Base-by-base conservation (phyloP, 176 grass and related monocot species). In the Hsuehochloa calcarea region DNA sequence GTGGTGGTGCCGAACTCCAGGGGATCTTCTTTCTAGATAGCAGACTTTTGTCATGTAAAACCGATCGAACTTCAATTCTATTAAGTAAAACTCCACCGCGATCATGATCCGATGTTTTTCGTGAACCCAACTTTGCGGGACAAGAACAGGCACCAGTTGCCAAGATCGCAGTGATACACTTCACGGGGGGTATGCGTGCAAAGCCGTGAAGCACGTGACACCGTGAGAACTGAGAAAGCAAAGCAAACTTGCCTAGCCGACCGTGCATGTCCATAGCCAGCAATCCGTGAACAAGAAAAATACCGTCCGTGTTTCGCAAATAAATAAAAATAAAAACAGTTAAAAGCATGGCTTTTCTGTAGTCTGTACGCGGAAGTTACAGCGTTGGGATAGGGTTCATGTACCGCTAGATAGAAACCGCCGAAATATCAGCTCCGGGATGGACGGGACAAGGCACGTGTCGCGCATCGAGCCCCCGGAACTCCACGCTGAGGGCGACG, bases 171-270 rank as follows among this genome's bases (percentile, higher is more conserved):
- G 22, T 61, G 17, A 29, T 65, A n/a, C 43, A 5, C 31, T 15
- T 78, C 65, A 78, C 64, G 63, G 83, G n/a, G 6, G 3, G 2
- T 44, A 1, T 41, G 68, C 17, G 46, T 41, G 14, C 68, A 50
- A 64, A 75, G 25, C 14, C 1, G 34, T 35, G 14, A 52, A 6
- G 34, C 85, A 80, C 44, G 77, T 80, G 85, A 80, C 56, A 52
- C 29, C 55, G 25, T 2, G 81, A 31, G 56, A 20, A 0, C 22
- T 15, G 34, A n/a, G 46, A 46, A 65, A 74, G 46, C 63, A 58
- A 51, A 59, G 54, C 27, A 8, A 40, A 40, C 39, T 40, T 40
- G 47, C 3, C 52, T 23, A 16, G 54, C 52, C 72, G 43, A 29
- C 60, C 23, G 47, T 29, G 12, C 13, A 17, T 20, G 31, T 51